These are phyloP conservation scores for Diaporthe destruens DNA, from an alignment of 2,329 filamentous ascomycete genomes.

Conservation along the genomic window DNA sequence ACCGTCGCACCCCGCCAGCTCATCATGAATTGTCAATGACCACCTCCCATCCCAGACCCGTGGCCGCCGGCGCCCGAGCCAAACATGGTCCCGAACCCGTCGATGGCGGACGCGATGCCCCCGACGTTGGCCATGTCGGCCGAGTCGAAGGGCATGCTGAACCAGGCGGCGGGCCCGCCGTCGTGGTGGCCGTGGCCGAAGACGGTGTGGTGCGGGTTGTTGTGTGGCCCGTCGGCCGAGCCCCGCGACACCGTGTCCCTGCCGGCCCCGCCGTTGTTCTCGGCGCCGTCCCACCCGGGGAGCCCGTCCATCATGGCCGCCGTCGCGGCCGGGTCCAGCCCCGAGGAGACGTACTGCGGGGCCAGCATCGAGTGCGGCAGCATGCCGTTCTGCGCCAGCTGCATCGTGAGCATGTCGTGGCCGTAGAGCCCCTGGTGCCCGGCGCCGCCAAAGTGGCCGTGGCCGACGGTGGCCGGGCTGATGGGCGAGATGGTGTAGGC, in stretches of 20 bases:
- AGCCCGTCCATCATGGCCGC: conserved; percentile 58
- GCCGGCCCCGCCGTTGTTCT: conserved; percentile 49
- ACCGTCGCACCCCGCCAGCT: background rate
- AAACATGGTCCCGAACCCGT: conserved; percentile 65
- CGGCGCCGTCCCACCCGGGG: conserved; percentile 55
- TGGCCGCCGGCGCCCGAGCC: conserved; percentile 52
- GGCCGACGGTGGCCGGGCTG: conserved; percentile 60
- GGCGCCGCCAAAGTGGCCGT: conserved; percentile 52
- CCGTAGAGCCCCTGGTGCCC: conserved; percentile 59
- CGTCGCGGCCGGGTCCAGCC: conserved; percentile 57
- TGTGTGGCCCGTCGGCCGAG: conserved; percentile 27
- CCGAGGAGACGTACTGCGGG: conserved; percentile 53
- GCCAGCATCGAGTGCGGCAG: conserved; percentile 72
- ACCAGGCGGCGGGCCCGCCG: conserved; percentile 78
- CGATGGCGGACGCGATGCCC: conserved; percentile 56
- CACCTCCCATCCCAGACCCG: conserved; percentile 48
- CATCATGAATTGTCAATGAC: conserved; percentile 38
- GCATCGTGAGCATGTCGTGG: conserved; percentile 66
- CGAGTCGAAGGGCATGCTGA: conserved; percentile 87
- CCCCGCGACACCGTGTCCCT: conserved; percentile 43
- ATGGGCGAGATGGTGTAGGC: conserved; percentile 63
- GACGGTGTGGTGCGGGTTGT: conserved; percentile 46
- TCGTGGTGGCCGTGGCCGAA: conserved; percentile 56
- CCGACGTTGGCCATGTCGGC: conserved; percentile 68
- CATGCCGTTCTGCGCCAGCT: conserved; percentile 64